Evolutionary conservation across 768 basidiomycete species (phyloP), one percentile per base, ranked within the genome.

Genomic region (Lepiota brunneoincarnata): DNA sequence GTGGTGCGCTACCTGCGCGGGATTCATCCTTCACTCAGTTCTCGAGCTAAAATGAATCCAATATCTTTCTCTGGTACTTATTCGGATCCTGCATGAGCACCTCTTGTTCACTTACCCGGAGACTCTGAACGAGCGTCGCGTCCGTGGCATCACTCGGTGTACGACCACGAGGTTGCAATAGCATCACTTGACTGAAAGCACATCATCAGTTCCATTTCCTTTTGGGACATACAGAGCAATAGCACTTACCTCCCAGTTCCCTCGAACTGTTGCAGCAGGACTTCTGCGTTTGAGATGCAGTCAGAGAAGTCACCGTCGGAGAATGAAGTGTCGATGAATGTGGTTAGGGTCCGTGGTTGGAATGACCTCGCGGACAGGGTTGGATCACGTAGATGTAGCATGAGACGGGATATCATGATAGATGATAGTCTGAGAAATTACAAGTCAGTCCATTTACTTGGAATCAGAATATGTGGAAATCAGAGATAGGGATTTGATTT

Each of bases 321-420:
- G 34, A n/a, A 2, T 26, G 17, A 17, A 12, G 31, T 51, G 10
- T 35, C 41, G 17, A 42, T 34, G 2, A 51, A 1, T 2, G 50
- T 43, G 31, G 50, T 51, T 17, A 51, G 31, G 14, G 41, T 51
- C 12, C 14, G 24, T 36, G 40, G 39, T n/a, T 20, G 18, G 14
- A 42, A 51, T 28, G 34, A 20, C 17, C 40, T 26, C 40, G 57
- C 48, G 36, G 45, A 44, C 7, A 69, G 34, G 39, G 57, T 56
- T 47, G 67, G 69, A 46, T 70, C 61, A 14, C 69, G 67, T 5
- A 70, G 56, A 55, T 70, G 69, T 4, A 70, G 59, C 59, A 68
- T 65, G 40, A 69, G 65, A n/a, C 69, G 62, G 9, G 68, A 67
- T 42, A 67, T 62, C 66, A 68, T 64, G 15, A 60, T 62, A 3